Evolutionary conservation across 768 basidiomycete genomes (phyloP), one percentile per base, ranked within the genome.

Genomic region (Tremella mesenterica): DNA sequence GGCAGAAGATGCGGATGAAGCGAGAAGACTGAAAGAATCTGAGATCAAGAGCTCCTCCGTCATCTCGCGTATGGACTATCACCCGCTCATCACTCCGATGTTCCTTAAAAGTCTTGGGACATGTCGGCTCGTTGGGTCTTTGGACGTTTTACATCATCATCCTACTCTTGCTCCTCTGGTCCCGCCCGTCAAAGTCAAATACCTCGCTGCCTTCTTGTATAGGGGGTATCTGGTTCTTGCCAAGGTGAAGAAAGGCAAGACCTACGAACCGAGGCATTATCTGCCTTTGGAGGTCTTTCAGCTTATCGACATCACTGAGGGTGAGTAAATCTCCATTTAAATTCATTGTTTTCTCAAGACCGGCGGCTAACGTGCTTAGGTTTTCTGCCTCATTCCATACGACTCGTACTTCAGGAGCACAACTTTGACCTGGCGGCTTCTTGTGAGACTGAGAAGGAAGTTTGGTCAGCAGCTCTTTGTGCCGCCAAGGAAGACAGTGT

Each of bases 131-230:
- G 83, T 85, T 1, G 92, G 92, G 9, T 83, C 89, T 1, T 73
- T 97, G 55, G 92, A 96, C 67, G 86, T 92, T 50, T 81, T 96
- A n/a, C 72, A 76, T 59, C 83, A 86, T 65, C 80, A 83, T 56
- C 78, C 79, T 39, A 72, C 76, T n/a, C 61, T 74, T 41, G 77
- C 78, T 30, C 74, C 80, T 1, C 61, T 75, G 75, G 50, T 76
- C 71, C 36, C 78, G 65, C 60, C 79, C 28, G 77, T 85, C 61
- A 82, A 79, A 69, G 84, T 85, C 56, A 88, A 87, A 73, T 96
- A 95, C 71, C 79, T 88, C 23, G 91, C 87, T 27, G 86, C 85
- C 16, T 93, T 99, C 73, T 75, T 99, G 39, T 99, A 91, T 30
- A 83, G 85, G 10, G 89, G 86, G 10, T 96, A 89, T 69, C 73